Evolutionary conservation across 768 basidiomycete species (phyloP), one percentile per base, ranked within the genome.

Genomic region (Kwoniella bestiolae): DNA sequence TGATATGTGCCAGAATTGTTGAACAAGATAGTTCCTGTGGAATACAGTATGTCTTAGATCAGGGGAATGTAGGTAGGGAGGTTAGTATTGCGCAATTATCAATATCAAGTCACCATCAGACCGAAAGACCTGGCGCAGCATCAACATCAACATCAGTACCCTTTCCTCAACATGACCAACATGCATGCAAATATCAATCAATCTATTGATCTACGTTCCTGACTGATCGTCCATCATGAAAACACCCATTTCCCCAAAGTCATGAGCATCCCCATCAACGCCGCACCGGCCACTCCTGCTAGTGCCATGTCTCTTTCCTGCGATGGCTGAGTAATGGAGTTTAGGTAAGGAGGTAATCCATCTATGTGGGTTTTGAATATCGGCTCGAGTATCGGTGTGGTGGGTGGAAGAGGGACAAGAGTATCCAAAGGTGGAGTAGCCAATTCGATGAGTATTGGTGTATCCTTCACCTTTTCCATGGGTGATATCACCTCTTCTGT

Each of bases 241-340:
- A 65, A 44, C 9, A 65, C 6, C 47, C 29, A 32, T 53, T 57
- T 34, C 26, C 47, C 57, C 25, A 61, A 11, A 6, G 56, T 46
- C 41, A 56, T 66, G 14, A 60, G 2, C 7, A 35, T 21, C 14
- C 34, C 53, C 29, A 53, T 60, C 18, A 51, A 16, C 2, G 29
- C 50, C 7, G 61, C 55, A 11, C 66, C 66, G n/a, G 47, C 26
- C 29, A 68, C n/a, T 18, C 66, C 66, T 7, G 61, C 61, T 23
- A 57, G 11, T 23, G 56, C 56, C 46, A 68, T 18, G 59, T 68
- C 66, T 16, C 66, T 62, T 28, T 68, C 66, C 28, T 52, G 56
- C 16, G 66, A 68, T 3, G 66, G 66, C 28, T 57, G 60, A 9
- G 60, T 38, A 14, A 68, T 31, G 11, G 38, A 25, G 32, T 68